Percentiles rank a stretch among this genome's conserved stretches.
These are phyloP conservation scores for Gonium pectorale DNA, from an alignment of 139 green algal genomes.

Conservation along the genomic window DNA sequence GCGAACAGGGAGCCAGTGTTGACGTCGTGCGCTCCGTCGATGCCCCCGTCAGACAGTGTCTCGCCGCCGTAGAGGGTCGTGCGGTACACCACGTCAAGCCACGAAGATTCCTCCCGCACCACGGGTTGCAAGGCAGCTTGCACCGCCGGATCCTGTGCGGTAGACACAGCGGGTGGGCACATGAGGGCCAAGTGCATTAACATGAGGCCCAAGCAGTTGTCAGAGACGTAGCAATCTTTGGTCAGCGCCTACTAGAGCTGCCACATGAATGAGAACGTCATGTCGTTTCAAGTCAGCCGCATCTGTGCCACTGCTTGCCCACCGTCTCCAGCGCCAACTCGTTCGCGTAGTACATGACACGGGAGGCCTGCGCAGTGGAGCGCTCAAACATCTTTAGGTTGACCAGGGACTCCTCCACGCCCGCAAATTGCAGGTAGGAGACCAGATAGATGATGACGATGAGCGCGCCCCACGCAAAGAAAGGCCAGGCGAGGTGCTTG, in stretches of 20 bases:
- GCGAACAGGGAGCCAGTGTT: constrained; percentile 31
- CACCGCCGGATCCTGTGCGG: background rate
- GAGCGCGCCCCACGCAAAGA: constrained; percentile 49
- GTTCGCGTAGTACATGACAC: constrained; percentile 23
- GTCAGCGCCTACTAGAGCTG: too few relatives aligned
- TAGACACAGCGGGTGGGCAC: too few relatives aligned
- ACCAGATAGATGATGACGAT: constrained; percentile 53
- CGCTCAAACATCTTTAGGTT: constrained; percentile 49
- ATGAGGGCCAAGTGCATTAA: too few relatives aligned
- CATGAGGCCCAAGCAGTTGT: too few relatives aligned
- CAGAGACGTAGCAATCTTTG: too few relatives aligned
- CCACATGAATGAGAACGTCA: too few relatives aligned
- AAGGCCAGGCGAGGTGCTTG: constrained; percentile 49
- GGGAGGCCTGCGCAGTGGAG: constrained; percentile 7
- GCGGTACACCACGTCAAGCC: constrained; percentile 39
- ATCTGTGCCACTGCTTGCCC: too few relatives aligned
- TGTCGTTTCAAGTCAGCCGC: too few relatives aligned
- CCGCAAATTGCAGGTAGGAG: constrained; percentile 37
- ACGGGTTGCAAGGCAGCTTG: constrained; percentile 5
- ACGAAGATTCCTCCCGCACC: constrained; percentile 30
- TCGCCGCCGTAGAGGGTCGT: constrained; percentile 40
- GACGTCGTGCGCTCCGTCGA: constrained; percentile 4
- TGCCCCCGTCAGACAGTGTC: background rate
- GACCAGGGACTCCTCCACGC: constrained; percentile 30
- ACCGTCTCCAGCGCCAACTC: constrained; percentile 42